phyloP scores from a whole-genome alignment of 1,284 basidiomycete species.

The Microbotryum saponariae region DNA sequence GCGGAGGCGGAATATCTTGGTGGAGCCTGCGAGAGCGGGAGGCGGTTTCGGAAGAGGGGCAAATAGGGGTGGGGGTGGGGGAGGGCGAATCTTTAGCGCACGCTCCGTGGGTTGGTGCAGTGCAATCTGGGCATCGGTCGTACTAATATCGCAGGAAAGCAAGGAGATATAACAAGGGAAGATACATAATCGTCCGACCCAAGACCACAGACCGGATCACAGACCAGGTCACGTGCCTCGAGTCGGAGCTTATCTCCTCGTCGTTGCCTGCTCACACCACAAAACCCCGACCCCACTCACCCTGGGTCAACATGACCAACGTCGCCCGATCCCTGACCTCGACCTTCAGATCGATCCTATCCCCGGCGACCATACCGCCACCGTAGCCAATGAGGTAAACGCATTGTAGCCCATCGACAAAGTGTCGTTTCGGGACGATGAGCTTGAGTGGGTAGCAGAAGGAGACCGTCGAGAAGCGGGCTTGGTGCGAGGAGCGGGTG shows the following conservation, averaged over 20 bases:
- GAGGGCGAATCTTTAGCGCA: no score
- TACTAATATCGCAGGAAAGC: no score
- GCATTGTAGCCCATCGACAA: constrained; percentile 51
- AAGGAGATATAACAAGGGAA: no score
- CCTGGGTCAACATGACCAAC: constrained; percentile 73
- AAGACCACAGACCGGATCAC: not conserved
- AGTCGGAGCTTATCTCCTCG: not conserved
- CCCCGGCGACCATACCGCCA: constrained; percentile 85
- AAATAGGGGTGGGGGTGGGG: no score
- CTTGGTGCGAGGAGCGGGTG: not conserved
- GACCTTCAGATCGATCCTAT: constrained; percentile 59
- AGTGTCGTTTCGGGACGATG: constrained; percentile 46
- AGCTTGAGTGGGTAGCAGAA: constrained; percentile 87
- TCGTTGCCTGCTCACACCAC: not conserved
- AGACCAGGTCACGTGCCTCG: not conserved
- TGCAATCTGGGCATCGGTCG: no score
- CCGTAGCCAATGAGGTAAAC: constrained; percentile 84
- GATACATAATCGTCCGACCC: not conserved
- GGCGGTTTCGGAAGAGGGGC: no score
- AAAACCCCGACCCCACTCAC: constrained; percentile 40
- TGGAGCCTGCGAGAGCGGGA: constrained; percentile 52
- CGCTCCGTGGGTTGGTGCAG: no score
- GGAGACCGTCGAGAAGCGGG: constrained; percentile 60
- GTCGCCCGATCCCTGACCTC: constrained; percentile 53
- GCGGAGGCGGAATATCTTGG: constrained; percentile 81